A percentile compares a stretch with the other conserved stretches of the same genome.
Evolutionary conservation across 345 rosid species (phyloP).

Genomic region (Rubroshorea leprosula): DNA sequence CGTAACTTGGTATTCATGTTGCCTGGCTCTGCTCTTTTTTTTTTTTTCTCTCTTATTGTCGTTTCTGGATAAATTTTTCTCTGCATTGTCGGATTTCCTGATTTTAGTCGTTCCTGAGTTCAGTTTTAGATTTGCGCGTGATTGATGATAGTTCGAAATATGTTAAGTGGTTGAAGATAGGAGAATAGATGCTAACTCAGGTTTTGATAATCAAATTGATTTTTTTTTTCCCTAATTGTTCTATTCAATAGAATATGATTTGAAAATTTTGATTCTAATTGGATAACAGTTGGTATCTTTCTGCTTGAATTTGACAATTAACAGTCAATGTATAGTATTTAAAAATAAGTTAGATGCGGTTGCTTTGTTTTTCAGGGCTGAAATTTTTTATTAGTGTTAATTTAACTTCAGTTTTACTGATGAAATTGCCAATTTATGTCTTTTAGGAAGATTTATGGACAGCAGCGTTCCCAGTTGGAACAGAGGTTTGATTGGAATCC

Average conservation of each 20-base stretch:
- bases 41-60: not conserved
- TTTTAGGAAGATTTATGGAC: slow-evolving; percentile 90
- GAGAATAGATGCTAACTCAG: too few species aligned
- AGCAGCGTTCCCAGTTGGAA: slow-evolving; percentile 80
- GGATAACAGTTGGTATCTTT: not conserved
- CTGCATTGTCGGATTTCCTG: not conserved
- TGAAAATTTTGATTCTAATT: not conserved
- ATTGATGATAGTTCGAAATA: too few species aligned
- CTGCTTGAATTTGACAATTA: not conserved
- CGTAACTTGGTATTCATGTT: slow-evolving; percentile 63
- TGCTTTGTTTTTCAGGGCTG: not conserved
- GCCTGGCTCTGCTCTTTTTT: not conserved
- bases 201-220: too few species aligned
- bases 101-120: too few species aligned
- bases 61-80: not conserved
- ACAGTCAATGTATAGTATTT: too few species aligned
- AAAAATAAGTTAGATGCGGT: not conserved
- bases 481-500: slow-evolving; percentile 54
- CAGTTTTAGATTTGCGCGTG: too few species aligned
- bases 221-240: too few species aligned
- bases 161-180: too few species aligned
- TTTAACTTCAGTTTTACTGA: slow-evolving; percentile 3
- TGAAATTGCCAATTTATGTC: slow-evolving; percentile 13
- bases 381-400: not conserved
- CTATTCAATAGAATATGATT: not conserved